A percentile compares a stretch with the other conserved stretches of the same genome.
phyloP scores from a whole-genome alignment of 139 green algal genomes.

The Chlamydomonas incerta region DNA sequence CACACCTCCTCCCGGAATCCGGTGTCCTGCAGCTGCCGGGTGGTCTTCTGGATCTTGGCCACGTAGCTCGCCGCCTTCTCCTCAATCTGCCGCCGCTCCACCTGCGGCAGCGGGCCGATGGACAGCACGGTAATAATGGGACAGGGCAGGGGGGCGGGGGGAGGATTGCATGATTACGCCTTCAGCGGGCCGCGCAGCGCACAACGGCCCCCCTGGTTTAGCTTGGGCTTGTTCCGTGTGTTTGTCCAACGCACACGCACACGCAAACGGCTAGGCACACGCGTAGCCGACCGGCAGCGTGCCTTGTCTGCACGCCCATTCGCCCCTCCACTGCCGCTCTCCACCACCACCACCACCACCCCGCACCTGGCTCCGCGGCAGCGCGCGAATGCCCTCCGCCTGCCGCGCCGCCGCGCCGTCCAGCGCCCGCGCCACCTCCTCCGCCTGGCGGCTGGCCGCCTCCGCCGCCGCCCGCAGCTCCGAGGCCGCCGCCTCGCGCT shows the following conservation, averaged over 20 bases:
- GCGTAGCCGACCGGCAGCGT: too few relatives aligned
- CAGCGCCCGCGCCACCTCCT: conserved; percentile 1
- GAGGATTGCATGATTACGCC: too few relatives aligned
- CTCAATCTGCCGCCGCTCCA: background rate
- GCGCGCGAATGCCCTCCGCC: background rate
- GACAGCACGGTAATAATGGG: too few relatives aligned
- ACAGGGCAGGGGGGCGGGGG: too few relatives aligned
- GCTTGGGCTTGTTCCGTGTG: too few relatives aligned
- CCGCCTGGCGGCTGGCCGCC: background rate
- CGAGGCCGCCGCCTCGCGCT: background rate
- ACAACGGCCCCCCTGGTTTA: too few relatives aligned
- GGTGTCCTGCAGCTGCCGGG: background rate
- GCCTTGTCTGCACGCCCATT: too few relatives aligned
- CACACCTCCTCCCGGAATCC: conserved; percentile 16
- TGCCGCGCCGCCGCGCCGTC: background rate
- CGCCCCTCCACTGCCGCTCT: too few relatives aligned
- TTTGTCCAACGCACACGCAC: too few relatives aligned
- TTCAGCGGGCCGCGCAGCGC: too few relatives aligned
- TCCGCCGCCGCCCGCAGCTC: background rate
- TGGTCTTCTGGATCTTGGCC: background rate
- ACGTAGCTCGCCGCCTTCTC: conserved; percentile 3
- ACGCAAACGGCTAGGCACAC: too few relatives aligned
- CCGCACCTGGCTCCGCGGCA: background rate
- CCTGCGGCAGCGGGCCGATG: background rate
- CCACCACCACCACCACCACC: too few relatives aligned